Evolutionary conservation across 2,329 filamentous ascomycete species (phyloP), one percentile per base, ranked within the genome.

Genomic region (Zasmidium cellare): DNA sequence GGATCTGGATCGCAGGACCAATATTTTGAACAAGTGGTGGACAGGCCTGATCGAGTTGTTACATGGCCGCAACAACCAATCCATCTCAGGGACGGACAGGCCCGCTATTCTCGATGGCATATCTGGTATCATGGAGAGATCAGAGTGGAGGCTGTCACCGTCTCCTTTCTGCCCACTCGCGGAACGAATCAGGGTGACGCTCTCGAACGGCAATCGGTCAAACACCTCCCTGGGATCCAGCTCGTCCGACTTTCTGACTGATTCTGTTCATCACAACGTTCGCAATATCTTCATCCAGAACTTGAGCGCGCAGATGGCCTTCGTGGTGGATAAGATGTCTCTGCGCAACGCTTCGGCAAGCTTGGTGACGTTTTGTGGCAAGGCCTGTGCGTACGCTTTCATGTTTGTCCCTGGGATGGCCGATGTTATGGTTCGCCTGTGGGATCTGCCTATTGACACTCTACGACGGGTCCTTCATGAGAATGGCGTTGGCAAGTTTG

Each of bases 21-120:
- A 86, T 46, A 90, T 96, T 49, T 77, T 96, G 57, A 91, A 94
- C 72, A 92, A 90, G 70, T 97, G 92, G 92, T 97, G 92, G 92
- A 87, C 82, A 46, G 87, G 85, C 1, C 78, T 96, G 41, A 76
- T 96, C 56, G 91, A 94, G 59, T 86, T 96, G 79, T 82, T 96
- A 22, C 87, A 92, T 64, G 89, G 88, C 28, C 83, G 84, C 60
- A 84, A 87, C 70, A 87, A 87, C 56, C 88, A 91, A 67, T 87
- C 89, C 2, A 87, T 96, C 14, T 87, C 91, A 1, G 90, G 90
- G 11, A 87, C 91, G n/a, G 92, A 96, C 69, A 82, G 91, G 28
- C 90, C 91, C 0, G 83, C 86, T 2, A 85, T 96, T 46, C 82
- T 96, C 28, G 92, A 96, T 69, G 89, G 86, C 3, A 82, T 90